Base-by-base conservation (phyloP, 208 protist genomes). In the Trypanosoma mega region DNA sequence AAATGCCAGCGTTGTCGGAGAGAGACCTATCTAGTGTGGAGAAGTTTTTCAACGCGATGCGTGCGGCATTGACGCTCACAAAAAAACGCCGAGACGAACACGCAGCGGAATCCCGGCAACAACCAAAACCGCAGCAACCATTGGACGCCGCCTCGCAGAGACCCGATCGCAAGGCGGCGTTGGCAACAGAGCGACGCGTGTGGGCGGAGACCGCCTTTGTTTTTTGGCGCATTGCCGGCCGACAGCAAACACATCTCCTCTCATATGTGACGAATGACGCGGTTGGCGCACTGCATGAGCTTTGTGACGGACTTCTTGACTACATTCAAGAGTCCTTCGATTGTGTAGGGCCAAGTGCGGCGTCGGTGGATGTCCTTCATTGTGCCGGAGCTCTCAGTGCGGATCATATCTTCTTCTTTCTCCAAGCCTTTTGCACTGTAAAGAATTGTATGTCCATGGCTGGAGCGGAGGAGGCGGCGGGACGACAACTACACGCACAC, bases 201-300 rank as follows among this genome's bases (percentile, higher is more conserved):
- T 94, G 88, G 88, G 67, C 76, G 23, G 80, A 94, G 57, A 46
- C 87, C 1, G 74, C 73, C 5, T 78, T 69, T 45, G 49, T 85
- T 3, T 83, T 90, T 39, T 87, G 76, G 76, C 71, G 85, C 16
- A 72, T 89, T n/a, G 72, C 77, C 1, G 56, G 63, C 4, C 34
- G 60, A 8, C 74, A 92, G 57, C 79, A 88, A 58, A 36, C 79
- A 16, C 68, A 64, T 9, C 57, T 94, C 18, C 58, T 92, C 51
- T 71, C 80, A 3, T 78, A 82, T 53, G 69, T 84, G n/a, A 72
- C 75, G 4, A 51, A 37, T 11, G 74, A 90, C 46, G 70, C 72
- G 0, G 27, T 31, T 1, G 30, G 36, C 14, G 74, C 70, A 37
- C 46, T 91, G 2, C 8, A 41, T 2, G 48, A 71, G 23, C 43